Base-by-base conservation (phyloP, 495 filamentous ascomycete genomes). In the Penicillium taxi region DNA sequence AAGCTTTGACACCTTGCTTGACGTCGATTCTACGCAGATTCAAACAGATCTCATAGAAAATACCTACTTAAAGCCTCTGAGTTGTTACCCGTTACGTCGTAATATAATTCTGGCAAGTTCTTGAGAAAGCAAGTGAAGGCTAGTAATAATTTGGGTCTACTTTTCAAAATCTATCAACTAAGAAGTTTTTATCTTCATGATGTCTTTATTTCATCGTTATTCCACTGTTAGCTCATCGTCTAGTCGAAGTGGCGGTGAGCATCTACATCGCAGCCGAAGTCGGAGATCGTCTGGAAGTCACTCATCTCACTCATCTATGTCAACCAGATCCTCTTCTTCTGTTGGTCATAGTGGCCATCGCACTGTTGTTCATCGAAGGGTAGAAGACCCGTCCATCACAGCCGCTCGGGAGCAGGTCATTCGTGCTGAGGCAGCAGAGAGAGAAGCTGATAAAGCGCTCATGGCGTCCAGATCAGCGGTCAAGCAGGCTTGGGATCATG, bases 391-490 rank as follows among this genome's bases (percentile, higher is more conserved):
- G 0, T 69, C 61, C 32, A 82, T 82, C 42, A 31, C 64, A 18
- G 59, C 68, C 9, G 78, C 78, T 1, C 65, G 69, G 9, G 72
- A 80, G 44, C 66, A 69, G 18, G 70, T 82, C 22, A 55, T 74
- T 50, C 50, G 53, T 11, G 79, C 78, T 19, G 78, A 83, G 48
- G 41, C 55, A 0, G 74, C 76, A 11, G 78, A 84, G 58, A 55
- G 61, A 6, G 75, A 81, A 9, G 80, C 80, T 4, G 78, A 82
- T 35, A 61, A 68, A 4, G 80, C 79, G 3, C 51, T 84, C 14
- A 55, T 72, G 9, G 64, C 66, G 0, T 75, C 77, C 0, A 66
- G 70, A 31, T 53, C 60, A 28, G 71, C 74, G 4, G 78, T 81
- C 9, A 69, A 69, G 28, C 69, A 79, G 34, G 78, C 79, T 1